Evolutionary conservation across 2,329 filamentous ascomycete species (phyloP).

Genomic region (Cyphellophora europaea): DNA sequence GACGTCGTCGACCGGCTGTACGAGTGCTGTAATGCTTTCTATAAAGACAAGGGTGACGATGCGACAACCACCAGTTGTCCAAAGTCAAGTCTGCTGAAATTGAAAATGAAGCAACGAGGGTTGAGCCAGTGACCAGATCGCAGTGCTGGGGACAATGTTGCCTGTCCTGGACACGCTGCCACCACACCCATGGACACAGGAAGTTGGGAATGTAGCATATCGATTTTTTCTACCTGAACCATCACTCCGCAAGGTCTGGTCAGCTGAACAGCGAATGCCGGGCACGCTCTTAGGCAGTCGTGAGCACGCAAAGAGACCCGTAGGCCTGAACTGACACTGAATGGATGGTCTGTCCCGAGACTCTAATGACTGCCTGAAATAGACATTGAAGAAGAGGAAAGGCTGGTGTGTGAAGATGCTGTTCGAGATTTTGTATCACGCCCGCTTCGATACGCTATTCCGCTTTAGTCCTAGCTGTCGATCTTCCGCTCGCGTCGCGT

Average conservation of each 20-base stretch:
- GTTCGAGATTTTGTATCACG: background rate
- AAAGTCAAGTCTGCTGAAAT: constrained; percentile 63
- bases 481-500: constrained; percentile 21
- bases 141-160: no score
- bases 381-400: constrained; percentile 35
- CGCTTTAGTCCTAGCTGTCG: constrained; percentile 21
- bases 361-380: constrained; percentile 95
- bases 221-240: constrained; percentile 33
- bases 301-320: constrained; percentile 89
- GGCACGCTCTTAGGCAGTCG: constrained; percentile 78
- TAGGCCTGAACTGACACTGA: constrained; percentile 89
- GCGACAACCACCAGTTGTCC: constrained; percentile 78
- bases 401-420: constrained; percentile 4
- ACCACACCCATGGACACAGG: background rate
- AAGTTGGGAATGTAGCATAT: constrained; percentile 20
- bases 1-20: constrained; percentile 74
- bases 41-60: constrained; percentile 65
- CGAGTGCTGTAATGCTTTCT: constrained; percentile 86
- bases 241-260: constrained; percentile 49
- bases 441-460: constrained; percentile 23
- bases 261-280: constrained; percentile 65
- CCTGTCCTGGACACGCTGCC: no score
- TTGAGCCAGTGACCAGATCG: constrained; percentile 8
- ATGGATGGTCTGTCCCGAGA: constrained; percentile 73
- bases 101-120: constrained; percentile 75